These are phyloP conservation scores for Cladophialophora exuberans DNA, from an alignment of 2,329 filamentous ascomycete genomes.

Conservation along the genomic window DNA sequence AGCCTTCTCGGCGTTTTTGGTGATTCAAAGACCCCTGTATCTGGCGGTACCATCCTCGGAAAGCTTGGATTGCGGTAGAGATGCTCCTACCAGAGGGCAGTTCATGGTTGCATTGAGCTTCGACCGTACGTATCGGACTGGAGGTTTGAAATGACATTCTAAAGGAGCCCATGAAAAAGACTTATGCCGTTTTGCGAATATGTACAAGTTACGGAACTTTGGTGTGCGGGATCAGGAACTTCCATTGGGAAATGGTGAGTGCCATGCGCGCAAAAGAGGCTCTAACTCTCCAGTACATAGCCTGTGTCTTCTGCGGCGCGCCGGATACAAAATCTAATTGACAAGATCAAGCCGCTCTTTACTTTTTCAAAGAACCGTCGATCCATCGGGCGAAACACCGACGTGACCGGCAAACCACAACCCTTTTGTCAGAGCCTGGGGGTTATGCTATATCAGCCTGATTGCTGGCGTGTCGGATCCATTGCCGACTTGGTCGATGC, in stretches of 20 bases:
- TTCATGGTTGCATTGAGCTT: constrained; percentile 8
- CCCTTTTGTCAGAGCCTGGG: neutral
- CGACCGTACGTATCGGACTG: constrained; percentile 6
- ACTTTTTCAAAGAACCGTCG: neutral
- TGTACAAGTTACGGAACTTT: constrained; percentile 28
- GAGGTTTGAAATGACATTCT: constrained; percentile 13
- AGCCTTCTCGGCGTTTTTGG: constrained; percentile 84
- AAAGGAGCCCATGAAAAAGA: constrained; percentile 9
- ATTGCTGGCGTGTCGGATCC: constrained; percentile 13
- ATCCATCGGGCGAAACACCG: neutral
- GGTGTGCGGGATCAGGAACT: constrained; percentile 12
- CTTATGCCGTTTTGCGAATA: constrained; percentile 23
- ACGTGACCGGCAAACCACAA: neutral
- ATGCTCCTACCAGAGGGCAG: neutral
- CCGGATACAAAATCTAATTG: constrained; percentile 22
- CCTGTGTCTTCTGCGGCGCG: constrained; percentile 23
- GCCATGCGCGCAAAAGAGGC: constrained; percentile 17
- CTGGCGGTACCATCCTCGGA: constrained; percentile 51
- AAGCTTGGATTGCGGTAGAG: constrained; percentile 53
- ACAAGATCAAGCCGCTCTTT: constrained; percentile 1
- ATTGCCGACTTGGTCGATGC: constrained; percentile 5
- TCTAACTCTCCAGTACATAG: constrained; percentile 27
- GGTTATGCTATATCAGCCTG: constrained; percentile 22
- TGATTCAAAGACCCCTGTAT: constrained; percentile 54
- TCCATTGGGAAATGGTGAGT: constrained; percentile 21